Percentiles rank a stretch among this genome's conserved stretches.
phyloP scores from a whole-genome alignment of 768 basidiomycete species.

The Rhodosporidiobolus odoratus region DNA sequence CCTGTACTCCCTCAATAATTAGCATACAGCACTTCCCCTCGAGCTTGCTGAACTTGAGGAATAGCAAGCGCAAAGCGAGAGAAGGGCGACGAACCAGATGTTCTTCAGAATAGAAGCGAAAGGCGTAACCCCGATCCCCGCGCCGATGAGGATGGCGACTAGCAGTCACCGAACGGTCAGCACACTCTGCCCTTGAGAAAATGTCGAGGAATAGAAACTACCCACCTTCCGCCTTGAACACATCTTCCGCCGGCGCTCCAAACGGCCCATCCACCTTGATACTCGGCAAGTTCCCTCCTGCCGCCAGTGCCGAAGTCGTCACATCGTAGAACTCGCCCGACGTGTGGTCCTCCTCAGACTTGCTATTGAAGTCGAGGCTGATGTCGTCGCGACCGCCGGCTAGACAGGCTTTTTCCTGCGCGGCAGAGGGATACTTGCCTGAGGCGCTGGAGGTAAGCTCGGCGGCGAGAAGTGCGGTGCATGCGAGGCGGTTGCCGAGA shows the following conservation, averaged over 20 bases:
- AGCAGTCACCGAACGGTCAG: constrained; percentile 43
- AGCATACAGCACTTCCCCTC: not conserved
- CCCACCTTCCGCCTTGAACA: constrained; percentile 36
- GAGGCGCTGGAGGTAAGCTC: constrained; percentile 14
- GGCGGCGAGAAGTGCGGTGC: constrained; percentile 31
- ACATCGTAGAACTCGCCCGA: constrained; percentile 63
- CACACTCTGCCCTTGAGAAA: no score
- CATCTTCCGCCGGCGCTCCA: constrained; percentile 75
- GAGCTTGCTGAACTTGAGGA: no score
- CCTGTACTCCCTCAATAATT: constrained; percentile 12
- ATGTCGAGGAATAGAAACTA: not conserved
- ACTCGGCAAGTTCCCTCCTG: constrained; percentile 53
- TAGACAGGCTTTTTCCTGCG: constrained; percentile 56
- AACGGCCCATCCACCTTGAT: constrained; percentile 86
- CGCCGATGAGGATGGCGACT: constrained; percentile 85
- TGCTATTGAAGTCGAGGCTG: no score
- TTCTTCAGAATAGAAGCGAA: constrained; percentile 63
- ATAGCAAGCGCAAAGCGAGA: no score
- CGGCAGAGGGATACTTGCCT: constrained; percentile 47
- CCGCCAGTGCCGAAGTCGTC: constrained; percentile 46
- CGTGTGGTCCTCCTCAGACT: constrained; percentile 48
- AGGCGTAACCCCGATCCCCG: constrained; percentile 92
- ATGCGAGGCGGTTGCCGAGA: constrained; percentile 77
- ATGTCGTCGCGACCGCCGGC: no score
- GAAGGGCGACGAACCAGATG: not conserved